Base-by-base conservation (phyloP, 176 grass and related monocot genomes). In the Lolium rigidum region DNA sequence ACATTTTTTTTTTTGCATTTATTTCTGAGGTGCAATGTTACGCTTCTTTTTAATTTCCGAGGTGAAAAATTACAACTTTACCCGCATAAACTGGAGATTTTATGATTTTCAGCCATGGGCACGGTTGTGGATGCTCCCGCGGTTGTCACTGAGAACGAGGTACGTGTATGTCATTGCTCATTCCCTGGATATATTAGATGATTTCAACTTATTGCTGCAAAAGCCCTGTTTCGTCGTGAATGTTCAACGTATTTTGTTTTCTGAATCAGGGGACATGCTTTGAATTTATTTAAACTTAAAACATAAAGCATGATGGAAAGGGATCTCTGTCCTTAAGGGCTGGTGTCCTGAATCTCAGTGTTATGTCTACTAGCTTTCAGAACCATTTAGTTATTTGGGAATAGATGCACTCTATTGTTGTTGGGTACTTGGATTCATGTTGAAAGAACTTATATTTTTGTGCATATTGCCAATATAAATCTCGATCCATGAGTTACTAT, bases 61-160 rank as follows among this genome's bases (percentile, higher is more conserved):
- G 41, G 41, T 43, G 41, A 0, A 75, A 80, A 51, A 75, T 47
- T 72, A 24, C 10, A 56, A 10, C 9, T 84, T 61, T 21, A n/a
- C 31, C 31, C 0, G 0, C 65, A 72, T 3, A 24, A 76, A 35
- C 78, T 51, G 51, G 48, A 76, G 16, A 63, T 57, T 80, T 50
- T 22, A 17, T 72, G 28, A 24, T 62, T 85, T 70, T 68, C 17
- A 85, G 16, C 63, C 74, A 93, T 93, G 91, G 91, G 91, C 56
- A 73, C 81, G 16, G 81, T 93, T 76, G 72, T 88, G 64, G 91
- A 87, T 88, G 82, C 88, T 88, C 85, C 85, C n/a, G 77, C 60
- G 11, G 77, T 79, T 77, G 65, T 68, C 37, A 77, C 43, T 54
- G 63, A 87, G 65, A 76, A 77, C 47, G 88, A 62, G 55, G 82